phyloP scores from a whole-genome alignment of 306 rosid species.

The Cucurbita argyrosperma region DNA sequence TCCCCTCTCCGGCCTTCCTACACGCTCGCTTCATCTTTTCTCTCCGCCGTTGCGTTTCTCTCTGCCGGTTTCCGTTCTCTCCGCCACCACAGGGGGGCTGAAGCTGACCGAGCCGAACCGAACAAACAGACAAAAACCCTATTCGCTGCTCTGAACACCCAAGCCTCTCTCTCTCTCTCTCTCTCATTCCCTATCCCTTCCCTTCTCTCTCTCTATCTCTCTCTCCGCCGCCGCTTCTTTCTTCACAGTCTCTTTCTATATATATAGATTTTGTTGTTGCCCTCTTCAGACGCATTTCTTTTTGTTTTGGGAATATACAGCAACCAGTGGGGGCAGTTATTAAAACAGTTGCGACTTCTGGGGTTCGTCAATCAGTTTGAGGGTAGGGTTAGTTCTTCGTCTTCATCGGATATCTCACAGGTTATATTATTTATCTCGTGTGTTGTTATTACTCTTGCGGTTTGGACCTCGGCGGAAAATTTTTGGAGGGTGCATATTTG shows the following conservation, averaged over 20 bases:
- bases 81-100: not conserved
- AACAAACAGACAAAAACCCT: not conserved
- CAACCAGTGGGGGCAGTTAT: constrained; percentile 32
- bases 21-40: not conserved
- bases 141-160: not conserved
- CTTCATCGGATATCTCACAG: constrained; percentile 1
- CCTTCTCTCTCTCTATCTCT: constrained; percentile 2
- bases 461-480: constrained; percentile 27
- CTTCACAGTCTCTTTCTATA: not conserved
- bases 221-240: constrained; percentile 12
- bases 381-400: constrained; percentile 52
- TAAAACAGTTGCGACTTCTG: constrained; percentile 40
- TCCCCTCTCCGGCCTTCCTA: not conserved
- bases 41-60: not conserved
- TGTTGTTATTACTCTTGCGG: constrained; percentile 5
- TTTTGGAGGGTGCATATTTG: not conserved
- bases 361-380: constrained; percentile 22
- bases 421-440: constrained; percentile 2
- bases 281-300: constrained; percentile 8
- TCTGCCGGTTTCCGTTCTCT: not conserved
- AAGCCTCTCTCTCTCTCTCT: not conserved
- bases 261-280: not conserved
- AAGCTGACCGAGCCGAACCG: not conserved
- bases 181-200: not conserved
- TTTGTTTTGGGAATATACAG: not conserved